phyloP scores from a whole-genome alignment of 2,329 filamentous ascomycete species.

The Raffaelea albimanens region DNA sequence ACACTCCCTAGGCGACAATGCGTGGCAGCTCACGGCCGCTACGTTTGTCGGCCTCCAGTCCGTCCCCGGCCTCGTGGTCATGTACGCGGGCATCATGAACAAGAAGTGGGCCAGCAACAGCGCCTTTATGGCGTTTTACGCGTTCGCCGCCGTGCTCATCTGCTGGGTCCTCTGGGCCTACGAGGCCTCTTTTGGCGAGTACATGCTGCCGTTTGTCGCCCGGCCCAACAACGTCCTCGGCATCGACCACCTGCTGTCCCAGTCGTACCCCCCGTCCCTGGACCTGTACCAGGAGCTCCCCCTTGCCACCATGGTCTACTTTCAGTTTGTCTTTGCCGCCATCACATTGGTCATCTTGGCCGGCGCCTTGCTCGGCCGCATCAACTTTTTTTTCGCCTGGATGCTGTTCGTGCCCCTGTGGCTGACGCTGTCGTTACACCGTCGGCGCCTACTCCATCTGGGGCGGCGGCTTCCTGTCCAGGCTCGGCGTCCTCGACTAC shows the following conservation, averaged over 20 bases:
- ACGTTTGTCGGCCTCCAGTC: slow-evolving; percentile 39
- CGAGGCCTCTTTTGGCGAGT: slow-evolving; percentile 35
- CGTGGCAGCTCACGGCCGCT: slow-evolving; percentile 42
- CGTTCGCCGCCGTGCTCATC: slow-evolving; percentile 35
- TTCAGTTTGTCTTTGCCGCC: slow-evolving; percentile 43
- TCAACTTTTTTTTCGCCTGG: slow-evolving; percentile 43
- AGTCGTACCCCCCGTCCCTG: slow-evolving; percentile 31
- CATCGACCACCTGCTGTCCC: slow-evolving; percentile 32
- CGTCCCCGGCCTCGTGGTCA: slow-evolving; percentile 36
- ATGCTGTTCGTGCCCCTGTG: slow-evolving; percentile 42
- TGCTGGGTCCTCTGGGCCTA: slow-evolving; percentile 41
- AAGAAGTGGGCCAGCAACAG: slow-evolving; percentile 40
- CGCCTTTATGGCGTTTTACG: slow-evolving; percentile 42
- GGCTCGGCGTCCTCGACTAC: slow-evolving; percentile 39
- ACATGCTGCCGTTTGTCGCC: slow-evolving; percentile 40
- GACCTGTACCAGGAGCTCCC: slow-evolving; percentile 30
- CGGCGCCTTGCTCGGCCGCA: slow-evolving; percentile 35
- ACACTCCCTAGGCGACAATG: slow-evolving; percentile 31
- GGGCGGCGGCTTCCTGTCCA: slow-evolving; percentile 20
- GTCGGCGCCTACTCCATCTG: slow-evolving; percentile 16
- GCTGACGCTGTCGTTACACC: slow-evolving; percentile 26
- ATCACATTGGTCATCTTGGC: slow-evolving; percentile 39
- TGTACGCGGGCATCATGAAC: slow-evolving; percentile 38
- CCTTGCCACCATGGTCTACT: slow-evolving; percentile 40
- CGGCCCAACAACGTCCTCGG: slow-evolving; percentile 33